phyloP scores from a whole-genome alignment of 73 alveolate genomes.

The Paramecium tetraurelia region DNA sequence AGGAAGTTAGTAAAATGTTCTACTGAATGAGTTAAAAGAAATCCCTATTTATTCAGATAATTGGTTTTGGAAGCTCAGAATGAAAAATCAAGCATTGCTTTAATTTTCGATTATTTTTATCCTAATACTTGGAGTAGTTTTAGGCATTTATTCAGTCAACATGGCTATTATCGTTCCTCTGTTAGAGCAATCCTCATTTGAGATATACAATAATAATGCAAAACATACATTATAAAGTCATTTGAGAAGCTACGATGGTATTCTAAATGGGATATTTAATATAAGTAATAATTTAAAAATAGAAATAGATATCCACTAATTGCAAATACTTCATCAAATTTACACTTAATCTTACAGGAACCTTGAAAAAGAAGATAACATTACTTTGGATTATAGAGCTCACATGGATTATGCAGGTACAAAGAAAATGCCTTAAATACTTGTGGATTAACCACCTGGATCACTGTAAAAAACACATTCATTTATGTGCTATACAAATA shows the following conservation, averaged over 20 bases:
- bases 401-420: conserved; percentile 44
- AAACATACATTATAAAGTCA: background rate
- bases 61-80: conserved; percentile 13
- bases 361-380: background rate
- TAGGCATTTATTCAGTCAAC: background rate
- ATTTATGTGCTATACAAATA: conserved; percentile 32
- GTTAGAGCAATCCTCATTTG: background rate
- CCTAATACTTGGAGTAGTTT: background rate
- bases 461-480: background rate
- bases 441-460: conserved; percentile 2
- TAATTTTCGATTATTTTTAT: background rate
- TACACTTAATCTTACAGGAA: background rate
- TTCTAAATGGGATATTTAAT: background rate
- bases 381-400: background rate
- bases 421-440: background rate
- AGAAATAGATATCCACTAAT: background rate
- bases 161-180: background rate
- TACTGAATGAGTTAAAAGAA: background rate
- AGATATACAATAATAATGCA: background rate
- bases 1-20: background rate
- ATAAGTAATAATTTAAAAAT: background rate
- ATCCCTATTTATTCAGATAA: background rate
- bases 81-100: background rate
- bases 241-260: background rate
- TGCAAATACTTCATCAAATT: background rate